A percentile compares a stretch with the other conserved stretches of the same genome.
Evolutionary conservation across 192 early-diverging fungal genomes (phyloP).

Genomic region (Linnemannia elongata): DNA sequence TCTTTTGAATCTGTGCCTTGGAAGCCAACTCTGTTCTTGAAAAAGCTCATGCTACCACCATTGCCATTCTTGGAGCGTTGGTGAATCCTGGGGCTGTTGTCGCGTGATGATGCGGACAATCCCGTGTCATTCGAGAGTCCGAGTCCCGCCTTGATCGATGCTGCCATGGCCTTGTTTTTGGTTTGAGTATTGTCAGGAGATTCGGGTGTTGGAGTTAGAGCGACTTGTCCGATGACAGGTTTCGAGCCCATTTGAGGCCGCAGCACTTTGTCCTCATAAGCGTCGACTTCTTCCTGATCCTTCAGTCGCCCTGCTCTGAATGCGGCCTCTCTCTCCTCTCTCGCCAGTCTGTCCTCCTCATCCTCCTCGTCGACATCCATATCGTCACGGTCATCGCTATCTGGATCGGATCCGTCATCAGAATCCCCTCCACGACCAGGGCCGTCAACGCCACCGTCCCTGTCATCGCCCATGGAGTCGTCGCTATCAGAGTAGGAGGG

Average conservation of each 20-base stretch:
- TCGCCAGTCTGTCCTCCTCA: conserved; percentile 56
- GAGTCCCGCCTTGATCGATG: conserved; percentile 29
- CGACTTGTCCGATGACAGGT: conserved; percentile 16
- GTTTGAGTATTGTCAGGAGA: not conserved
- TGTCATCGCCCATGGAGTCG: conserved; percentile 1
- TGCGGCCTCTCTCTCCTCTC: conserved; percentile 25
- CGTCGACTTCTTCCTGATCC: conserved; percentile 28
- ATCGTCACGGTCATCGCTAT: conserved; percentile 59
- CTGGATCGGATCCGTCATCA: conserved; percentile 59
- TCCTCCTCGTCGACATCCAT: conserved; percentile 54
- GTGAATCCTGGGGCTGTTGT: conserved; percentile 10
- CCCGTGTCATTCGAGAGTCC: conserved; percentile 26
- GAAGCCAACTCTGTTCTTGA: conserved; percentile 34
- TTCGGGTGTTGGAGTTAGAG: not conserved
- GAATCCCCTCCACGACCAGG: not conserved
- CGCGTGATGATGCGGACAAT: not conserved
- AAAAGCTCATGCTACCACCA: conserved; percentile 33
- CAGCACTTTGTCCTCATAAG: conserved; percentile 24
- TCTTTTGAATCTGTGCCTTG: conserved; percentile 20
- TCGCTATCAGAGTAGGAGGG: not conserved
- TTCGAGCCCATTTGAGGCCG: conserved; percentile 14
- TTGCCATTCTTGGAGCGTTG: conserved; percentile 12
- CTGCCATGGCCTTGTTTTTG: conserved; percentile 31
- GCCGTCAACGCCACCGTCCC: not conserved
- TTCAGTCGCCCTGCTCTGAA: conserved; percentile 17